phyloP scores from a whole-genome alignment of 441 rosid species.

The Lepidium campestre region DNA sequence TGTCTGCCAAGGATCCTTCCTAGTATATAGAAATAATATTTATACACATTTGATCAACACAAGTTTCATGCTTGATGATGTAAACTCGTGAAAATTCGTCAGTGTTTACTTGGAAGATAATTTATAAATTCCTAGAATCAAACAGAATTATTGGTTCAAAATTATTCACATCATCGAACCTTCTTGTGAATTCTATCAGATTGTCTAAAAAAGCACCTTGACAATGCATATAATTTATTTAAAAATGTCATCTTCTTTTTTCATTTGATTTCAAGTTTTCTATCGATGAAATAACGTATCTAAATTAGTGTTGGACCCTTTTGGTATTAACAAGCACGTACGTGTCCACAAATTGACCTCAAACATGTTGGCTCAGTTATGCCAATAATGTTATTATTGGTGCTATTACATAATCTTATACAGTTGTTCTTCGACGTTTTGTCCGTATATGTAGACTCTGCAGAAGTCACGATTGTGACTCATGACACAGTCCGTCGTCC shows the following conservation, averaged over 20 bases:
- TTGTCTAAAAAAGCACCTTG: no score
- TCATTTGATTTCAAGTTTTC: neutral
- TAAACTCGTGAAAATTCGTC: no score
- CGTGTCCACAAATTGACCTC: neutral
- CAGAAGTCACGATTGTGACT: neutral
- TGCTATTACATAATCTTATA: neutral
- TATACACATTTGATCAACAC: no score
- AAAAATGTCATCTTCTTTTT: neutral
- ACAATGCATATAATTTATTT: no score
- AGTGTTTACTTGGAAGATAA: no score
- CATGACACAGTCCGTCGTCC: neutral
- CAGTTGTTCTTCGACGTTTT: slow-evolving; percentile 1
- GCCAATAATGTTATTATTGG: neutral
- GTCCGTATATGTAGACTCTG: slow-evolving; percentile 7
- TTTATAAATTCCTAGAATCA: no score
- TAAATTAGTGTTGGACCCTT: neutral
- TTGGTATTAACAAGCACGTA: neutral
- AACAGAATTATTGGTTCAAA: no score
- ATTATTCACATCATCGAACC: no score
- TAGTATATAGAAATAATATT: no score
- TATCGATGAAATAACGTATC: neutral
- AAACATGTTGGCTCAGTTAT: neutral
- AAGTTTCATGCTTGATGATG: no score
- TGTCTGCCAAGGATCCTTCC: no score
- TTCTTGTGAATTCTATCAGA: no score